These are phyloP conservation scores for Hygrocybe coccinea DNA, from an alignment of 768 basidiomycete species.

Conservation along the genomic window DNA sequence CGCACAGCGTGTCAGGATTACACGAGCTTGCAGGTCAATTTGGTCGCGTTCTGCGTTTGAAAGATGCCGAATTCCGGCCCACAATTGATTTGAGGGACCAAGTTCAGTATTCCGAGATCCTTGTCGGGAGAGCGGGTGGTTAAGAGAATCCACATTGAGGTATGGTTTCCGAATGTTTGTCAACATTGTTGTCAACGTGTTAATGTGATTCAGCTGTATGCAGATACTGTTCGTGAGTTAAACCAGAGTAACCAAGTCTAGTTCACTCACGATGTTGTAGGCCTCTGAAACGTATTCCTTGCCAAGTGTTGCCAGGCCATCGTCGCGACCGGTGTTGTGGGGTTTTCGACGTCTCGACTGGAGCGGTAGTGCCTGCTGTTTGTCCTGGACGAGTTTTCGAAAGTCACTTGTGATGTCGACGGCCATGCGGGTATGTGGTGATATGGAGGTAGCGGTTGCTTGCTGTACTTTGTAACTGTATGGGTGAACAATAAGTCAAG, in stretches of 20 bases:
- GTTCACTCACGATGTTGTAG: conserved; percentile 56
- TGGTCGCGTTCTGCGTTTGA: conserved; percentile 92
- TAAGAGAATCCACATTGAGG: conserved; percentile 67
- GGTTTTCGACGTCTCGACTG: conserved; percentile 25
- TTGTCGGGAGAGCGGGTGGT: conserved; percentile 49
- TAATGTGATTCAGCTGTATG: conserved; percentile 66
- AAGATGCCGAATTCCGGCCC: conserved; percentile 64
- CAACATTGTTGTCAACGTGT: conserved; percentile 67
- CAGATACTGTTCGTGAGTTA: not conserved
- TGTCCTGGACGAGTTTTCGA: conserved; percentile 45
- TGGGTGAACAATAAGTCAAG: not conserved
- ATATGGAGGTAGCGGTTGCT: not conserved
- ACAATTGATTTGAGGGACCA: conserved; percentile 43
- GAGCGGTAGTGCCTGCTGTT: conserved; percentile 42
- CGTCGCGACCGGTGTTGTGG: conserved; percentile 2
- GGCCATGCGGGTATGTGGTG: conserved; percentile 17
- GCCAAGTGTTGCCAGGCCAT: conserved; percentile 40
- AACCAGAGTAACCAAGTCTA: not conserved
- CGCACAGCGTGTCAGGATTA: conserved; percentile 80
- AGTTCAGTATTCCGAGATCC: conserved; percentile 54
- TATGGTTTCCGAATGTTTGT: conserved; percentile 78
- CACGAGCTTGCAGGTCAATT: conserved; percentile 87
- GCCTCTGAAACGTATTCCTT: conserved; percentile 74
- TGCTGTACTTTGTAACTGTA: not conserved
- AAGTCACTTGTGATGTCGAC: conserved; percentile 62